These are phyloP conservation scores for Protomyces macrosporus DNA, from an alignment of 1,139 yeast species.

Conservation along the genomic window DNA sequence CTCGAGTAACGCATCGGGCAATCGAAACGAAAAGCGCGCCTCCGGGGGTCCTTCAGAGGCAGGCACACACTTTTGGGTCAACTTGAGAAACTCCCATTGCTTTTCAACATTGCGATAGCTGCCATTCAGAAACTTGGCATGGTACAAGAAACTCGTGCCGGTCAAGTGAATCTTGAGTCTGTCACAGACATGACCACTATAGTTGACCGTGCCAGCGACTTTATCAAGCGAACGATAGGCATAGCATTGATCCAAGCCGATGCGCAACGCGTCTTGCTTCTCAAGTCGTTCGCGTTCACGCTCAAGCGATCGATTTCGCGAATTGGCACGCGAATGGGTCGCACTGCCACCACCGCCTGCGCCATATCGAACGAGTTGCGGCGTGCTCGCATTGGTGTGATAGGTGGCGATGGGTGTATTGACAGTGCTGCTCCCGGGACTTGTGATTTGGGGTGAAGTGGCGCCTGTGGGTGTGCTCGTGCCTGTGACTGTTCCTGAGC, in stretches of 20 bases:
- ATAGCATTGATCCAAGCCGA: constrained; percentile 8
- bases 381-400: not conserved
- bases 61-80: constrained; percentile 8
- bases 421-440: not conserved
- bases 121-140: constrained; percentile 15
- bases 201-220: constrained; percentile 10
- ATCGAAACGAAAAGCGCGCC: constrained; percentile 3
- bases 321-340: not conserved
- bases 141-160: constrained; percentile 12
- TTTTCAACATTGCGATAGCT: constrained; percentile 15
- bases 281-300: not conserved
- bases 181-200: not conserved
- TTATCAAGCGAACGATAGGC: constrained; percentile 24
- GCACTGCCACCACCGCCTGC: not conserved
- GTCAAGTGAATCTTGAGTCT: constrained; percentile 12
- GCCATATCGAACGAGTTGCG: not conserved
- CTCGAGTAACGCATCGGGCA: constrained; percentile 21
- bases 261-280: constrained; percentile 2
- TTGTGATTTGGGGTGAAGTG: not conserved
- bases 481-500: not conserved
- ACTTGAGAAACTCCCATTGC: constrained; percentile 18
- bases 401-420: not conserved
- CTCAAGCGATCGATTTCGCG: not conserved
- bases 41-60: not conserved
- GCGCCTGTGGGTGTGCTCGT: not conserved